A percentile compares a stretch with the other conserved stretches of the same genome.
Conservation (phyloP, 2,329 filamentous ascomycete genomes). For the Ascochyta koolunga region DNA sequence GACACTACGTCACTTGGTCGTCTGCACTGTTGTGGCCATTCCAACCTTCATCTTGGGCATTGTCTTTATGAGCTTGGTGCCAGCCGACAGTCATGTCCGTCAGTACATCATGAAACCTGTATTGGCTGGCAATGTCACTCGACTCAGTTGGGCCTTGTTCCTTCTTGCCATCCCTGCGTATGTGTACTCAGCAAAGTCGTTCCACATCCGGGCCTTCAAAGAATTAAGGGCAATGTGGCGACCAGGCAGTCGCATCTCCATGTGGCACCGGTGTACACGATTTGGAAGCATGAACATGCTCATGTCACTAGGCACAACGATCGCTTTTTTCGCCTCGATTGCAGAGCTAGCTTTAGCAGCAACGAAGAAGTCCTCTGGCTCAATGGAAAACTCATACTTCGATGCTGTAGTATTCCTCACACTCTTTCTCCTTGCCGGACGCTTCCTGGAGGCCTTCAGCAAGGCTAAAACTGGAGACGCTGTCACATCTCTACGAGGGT, state of each 20-base stretch:
- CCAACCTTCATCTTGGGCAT: constrained; percentile 88
- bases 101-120: constrained; percentile 73
- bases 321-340: constrained; percentile 85
- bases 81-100: constrained; percentile 62
- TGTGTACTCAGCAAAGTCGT: constrained; percentile 83
- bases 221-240: constrained; percentile 81
- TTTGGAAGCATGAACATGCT: constrained; percentile 98
- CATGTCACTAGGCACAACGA: constrained; percentile 84
- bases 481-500: constrained; percentile 76
- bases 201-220: constrained; percentile 79
- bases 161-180: constrained; percentile 85
- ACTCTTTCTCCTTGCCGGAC: constrained; percentile 77
- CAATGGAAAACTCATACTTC: constrained; percentile 67
- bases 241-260: constrained; percentile 71
- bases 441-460: constrained; percentile 86
- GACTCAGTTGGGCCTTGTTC: constrained; percentile 79
- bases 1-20: constrained; percentile 71
- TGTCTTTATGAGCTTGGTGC: constrained; percentile 85
- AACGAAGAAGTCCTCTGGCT: constrained; percentile 44
- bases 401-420: constrained; percentile 93
- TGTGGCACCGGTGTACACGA: constrained; percentile 80
- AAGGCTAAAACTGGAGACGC: constrained; percentile 90
- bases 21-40: constrained; percentile 73
- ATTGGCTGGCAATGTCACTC: constrained; percentile 71
- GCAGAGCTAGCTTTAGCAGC: constrained; percentile 71